These are phyloP conservation scores for Cunninghamia lanceolata DNA, from an alignment of 75 land plant genomes.

Conservation along the genomic window DNA sequence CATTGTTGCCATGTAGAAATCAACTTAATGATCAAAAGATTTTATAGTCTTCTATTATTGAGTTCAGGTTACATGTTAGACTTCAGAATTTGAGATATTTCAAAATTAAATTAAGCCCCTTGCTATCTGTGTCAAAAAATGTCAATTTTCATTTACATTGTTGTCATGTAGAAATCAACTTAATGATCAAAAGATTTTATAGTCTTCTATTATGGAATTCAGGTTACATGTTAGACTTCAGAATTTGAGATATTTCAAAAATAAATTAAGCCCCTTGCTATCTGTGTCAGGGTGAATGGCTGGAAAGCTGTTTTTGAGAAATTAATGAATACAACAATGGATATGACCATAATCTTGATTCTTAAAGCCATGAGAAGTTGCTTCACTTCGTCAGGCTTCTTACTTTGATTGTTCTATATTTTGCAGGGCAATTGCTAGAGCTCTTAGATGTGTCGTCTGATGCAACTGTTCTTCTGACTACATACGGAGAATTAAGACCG, in stretches of 20 bases:
- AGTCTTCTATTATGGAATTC: background rate
- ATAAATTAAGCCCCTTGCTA: background rate
- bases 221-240: background rate
- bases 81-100: background rate
- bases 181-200: background rate
- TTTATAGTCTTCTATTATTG: background rate
- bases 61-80: background rate
- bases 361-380: background rate
- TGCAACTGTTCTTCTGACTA: constrained; percentile 60
- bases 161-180: background rate
- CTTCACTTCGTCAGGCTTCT: background rate
- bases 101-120: background rate
- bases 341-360: background rate
- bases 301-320: background rate
- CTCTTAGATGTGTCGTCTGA: constrained; percentile 70
- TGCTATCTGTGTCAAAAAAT: background rate
- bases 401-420: background rate
- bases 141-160: background rate
- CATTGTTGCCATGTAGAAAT: background rate
- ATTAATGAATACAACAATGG: background rate
- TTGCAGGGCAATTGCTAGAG: constrained; percentile 70
- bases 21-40: background rate
- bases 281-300: background rate
- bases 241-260: background rate
- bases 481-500: constrained; percentile 90